phyloP scores from a whole-genome alignment of 2,329 filamentous ascomycete species.

The Diaporthe sp. region DNA sequence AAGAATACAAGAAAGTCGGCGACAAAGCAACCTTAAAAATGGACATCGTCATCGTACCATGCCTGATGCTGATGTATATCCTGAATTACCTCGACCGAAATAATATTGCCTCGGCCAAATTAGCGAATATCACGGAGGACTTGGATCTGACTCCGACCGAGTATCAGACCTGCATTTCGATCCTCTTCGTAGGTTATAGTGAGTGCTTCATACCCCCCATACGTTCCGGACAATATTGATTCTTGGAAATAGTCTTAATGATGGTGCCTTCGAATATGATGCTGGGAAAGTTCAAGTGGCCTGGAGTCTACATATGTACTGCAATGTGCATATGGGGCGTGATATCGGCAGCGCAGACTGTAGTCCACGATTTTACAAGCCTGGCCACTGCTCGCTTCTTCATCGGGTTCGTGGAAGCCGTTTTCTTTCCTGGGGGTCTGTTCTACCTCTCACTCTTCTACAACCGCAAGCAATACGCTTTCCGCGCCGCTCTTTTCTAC shows the following conservation, averaged over 20 bases:
- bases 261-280: slow-evolving; percentile 54
- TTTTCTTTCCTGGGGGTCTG: slow-evolving; percentile 63
- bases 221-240: not conserved
- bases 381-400: slow-evolving; percentile 61
- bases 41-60: not conserved
- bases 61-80: not conserved
- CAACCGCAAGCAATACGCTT: slow-evolving; percentile 51
- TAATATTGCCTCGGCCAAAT: not conserved
- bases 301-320: slow-evolving; percentile 63
- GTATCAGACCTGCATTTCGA: slow-evolving; percentile 11
- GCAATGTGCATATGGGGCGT: slow-evolving; percentile 64
- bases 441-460: slow-evolving; percentile 57
- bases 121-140: not conserved
- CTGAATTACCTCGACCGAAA: slow-evolving; percentile 13
- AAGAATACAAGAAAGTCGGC: not conserved
- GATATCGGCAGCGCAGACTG: slow-evolving; percentile 62
- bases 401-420: slow-evolving; percentile 67
- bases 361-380: slow-evolving; percentile 59
- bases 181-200: slow-evolving; percentile 5
- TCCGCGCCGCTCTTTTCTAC: slow-evolving; percentile 51
- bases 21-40: not conserved
- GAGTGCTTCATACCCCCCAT: not conserved
- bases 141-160: not conserved
- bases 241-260: slow-evolving; percentile 41
- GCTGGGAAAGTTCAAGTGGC: slow-evolving; percentile 52